Evolutionary conservation across 257 asterid species (phyloP).

Genomic region (Solanum raphanifolium): DNA sequence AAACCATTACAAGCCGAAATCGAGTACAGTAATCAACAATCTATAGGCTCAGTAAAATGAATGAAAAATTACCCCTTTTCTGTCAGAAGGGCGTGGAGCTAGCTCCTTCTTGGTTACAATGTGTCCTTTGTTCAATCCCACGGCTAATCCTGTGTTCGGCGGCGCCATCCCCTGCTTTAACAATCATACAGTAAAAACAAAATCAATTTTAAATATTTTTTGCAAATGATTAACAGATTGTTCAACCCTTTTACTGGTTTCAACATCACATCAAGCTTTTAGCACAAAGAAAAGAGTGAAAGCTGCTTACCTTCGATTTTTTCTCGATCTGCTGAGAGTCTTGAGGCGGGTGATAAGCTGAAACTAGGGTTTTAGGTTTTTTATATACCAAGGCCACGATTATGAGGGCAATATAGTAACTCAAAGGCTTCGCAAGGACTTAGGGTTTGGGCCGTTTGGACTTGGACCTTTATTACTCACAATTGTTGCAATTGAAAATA

Average conservation of each 20-base stretch:
- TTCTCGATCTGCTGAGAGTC: not conserved
- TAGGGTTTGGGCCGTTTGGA: not conserved
- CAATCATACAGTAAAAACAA: not conserved
- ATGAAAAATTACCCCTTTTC: slow-evolving; percentile 68
- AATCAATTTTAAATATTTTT: not conserved
- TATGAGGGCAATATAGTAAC: not conserved
- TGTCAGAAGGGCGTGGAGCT: slow-evolving; percentile 75
- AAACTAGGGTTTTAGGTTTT: slow-evolving; percentile 37
- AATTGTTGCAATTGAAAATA: not conserved
- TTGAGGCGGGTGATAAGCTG: slow-evolving; percentile 15
- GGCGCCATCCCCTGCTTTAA: slow-evolving; percentile 57
- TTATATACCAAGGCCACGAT: not conserved
- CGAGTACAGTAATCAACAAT: not conserved
- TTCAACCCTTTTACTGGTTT: not conserved
- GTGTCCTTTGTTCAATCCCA: slow-evolving; percentile 78
- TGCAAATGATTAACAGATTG: not conserved
- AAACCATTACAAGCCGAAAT: not conserved
- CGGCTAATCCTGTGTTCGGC: slow-evolving; percentile 62
- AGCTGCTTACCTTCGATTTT: not conserved
- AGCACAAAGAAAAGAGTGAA: not conserved
- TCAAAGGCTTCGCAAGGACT: not conserved
- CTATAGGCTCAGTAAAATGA: not conserved
- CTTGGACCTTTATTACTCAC: not conserved
- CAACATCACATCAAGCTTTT: not conserved
- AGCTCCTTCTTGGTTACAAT: slow-evolving; percentile 74